Evolutionary conservation across 2,329 filamentous ascomycete species (phyloP).

Genomic region (Orbilia brochopaga): DNA sequence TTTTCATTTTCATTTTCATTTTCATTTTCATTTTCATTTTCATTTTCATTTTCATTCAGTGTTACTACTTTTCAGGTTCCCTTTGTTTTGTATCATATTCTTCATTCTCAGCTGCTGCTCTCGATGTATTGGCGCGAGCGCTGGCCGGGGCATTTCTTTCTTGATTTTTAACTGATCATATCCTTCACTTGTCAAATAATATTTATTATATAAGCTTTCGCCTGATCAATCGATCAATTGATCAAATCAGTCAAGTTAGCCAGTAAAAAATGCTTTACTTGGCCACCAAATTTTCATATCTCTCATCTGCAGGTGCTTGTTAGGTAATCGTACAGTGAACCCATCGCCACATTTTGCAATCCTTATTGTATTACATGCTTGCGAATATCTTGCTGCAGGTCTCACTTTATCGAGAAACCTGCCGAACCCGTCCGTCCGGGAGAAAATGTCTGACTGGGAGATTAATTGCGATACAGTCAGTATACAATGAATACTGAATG

Average conservation of each 20-base stretch:
- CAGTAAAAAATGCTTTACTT: neutral
- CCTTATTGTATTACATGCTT: neutral
- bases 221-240: neutral
- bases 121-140: neutral
- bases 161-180: neutral
- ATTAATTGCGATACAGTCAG: neutral
- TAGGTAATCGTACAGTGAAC: too few relatives aligned
- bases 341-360: too few relatives aligned
- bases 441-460: conserved; percentile 4
- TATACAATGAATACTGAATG: too few relatives aligned
- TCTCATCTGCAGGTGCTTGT: neutral
- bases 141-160: neutral
- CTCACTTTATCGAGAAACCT: conserved; percentile 7
- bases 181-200: conserved; percentile 4
- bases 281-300: neutral
- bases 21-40: conserved; percentile 10
- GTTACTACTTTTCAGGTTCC: neutral
- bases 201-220: neutral
- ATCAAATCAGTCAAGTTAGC: too few relatives aligned
- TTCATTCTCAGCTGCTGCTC: neutral
- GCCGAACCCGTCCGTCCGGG: conserved; percentile 6
- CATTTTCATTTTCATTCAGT: conserved; percentile 10
- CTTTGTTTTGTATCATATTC: conserved; percentile 39
- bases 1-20: conserved; percentile 13
- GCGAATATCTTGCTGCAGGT: neutral